Evolutionary conservation across 2,329 filamentous ascomycete species (phyloP), one percentile per base, ranked within the genome.

Genomic region (Arthrobotrys sphaeroides): DNA sequence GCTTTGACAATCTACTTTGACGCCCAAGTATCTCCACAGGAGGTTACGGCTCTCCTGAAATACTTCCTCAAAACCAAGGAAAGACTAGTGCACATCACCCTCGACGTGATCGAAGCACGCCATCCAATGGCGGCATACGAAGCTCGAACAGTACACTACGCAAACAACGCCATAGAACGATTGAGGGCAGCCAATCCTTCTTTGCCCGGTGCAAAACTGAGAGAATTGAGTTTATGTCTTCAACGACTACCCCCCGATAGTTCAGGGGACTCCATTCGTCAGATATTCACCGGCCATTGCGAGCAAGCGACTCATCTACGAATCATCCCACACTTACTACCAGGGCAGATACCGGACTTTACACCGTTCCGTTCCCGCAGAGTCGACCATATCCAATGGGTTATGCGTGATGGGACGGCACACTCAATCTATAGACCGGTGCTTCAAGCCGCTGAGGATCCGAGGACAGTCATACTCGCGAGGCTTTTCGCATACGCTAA

Each of bases 1-100:
- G 33, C 47, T 6, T 60, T 75, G 22, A 75, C 72, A 12, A 33
- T 75, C 6, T 75, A 69, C 24, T 49, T 75, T 38, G 72, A 75
- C 18, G 28, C 40, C 3, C 36, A 22, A 16, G 47, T 60, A 2
- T 28, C 31, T n/a, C 38, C 57, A 0, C 26, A 38, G 5, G 72
- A 75, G 60, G 31, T 69, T 7, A n/a, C 24, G 5, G 38, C 42
- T 33, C 49, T 75, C 1, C 22, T 75, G 26, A 64, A 28, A 10
- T 75, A 75, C 18, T 51, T 75, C 12, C 28, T 75, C 3, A 26
- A 20, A 22, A 65, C 64, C 6, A 75, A 75, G 38, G 47, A 62
- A 9, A 60, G 62, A 9, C 28, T 75, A 13, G 20, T 10, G 1
- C 45, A 55, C 7, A 22, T 75, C 1, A 69, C 64, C 3, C 55